Evolutionary conservation across 1,139 yeast genomes (phyloP).

Genomic region (Lodderomyces jiufengensis): DNA sequence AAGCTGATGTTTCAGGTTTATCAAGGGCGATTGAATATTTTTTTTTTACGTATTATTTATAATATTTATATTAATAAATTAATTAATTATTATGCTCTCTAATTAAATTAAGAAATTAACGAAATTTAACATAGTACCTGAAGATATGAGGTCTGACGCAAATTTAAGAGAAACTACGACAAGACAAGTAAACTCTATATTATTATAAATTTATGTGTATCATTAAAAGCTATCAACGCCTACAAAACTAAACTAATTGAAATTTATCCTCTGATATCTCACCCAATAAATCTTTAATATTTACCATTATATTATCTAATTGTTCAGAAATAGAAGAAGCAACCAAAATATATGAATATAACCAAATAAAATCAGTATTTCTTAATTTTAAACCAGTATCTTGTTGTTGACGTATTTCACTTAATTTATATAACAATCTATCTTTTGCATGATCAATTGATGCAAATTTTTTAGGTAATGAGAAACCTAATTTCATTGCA

Average conservation of each 20-base stretch:
- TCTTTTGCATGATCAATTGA: constrained; percentile 75
- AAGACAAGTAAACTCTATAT: too few species aligned
- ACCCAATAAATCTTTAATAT: constrained; percentile 60
- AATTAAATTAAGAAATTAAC: too few species aligned
- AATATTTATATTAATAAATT: too few species aligned
- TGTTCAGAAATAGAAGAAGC: constrained; percentile 66
- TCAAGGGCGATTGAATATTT: too few species aligned
- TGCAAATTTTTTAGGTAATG: constrained; percentile 74
- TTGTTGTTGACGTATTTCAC: constrained; percentile 41
- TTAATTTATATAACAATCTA: constrained; percentile 60
- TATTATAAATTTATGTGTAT: too few species aligned
- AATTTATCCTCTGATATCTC: constrained; percentile 56
- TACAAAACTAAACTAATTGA: constrained; percentile 29
- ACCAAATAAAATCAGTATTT: constrained; percentile 68
- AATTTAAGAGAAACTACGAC: too few species aligned
- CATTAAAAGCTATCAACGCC: too few species aligned
- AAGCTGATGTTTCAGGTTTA: too few species aligned
- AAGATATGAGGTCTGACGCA: too few species aligned
- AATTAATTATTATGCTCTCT: too few species aligned
- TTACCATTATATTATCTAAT: constrained; percentile 52
- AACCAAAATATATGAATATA: constrained; percentile 72
- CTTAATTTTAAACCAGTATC: constrained; percentile 26
- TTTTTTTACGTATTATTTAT: too few species aligned
- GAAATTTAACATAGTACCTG: too few species aligned
- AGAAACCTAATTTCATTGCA: constrained; percentile 71